These are phyloP conservation scores for Aegilops sharonensis DNA, from an alignment of 176 grass and related monocot genomes.

Conservation along the genomic window DNA sequence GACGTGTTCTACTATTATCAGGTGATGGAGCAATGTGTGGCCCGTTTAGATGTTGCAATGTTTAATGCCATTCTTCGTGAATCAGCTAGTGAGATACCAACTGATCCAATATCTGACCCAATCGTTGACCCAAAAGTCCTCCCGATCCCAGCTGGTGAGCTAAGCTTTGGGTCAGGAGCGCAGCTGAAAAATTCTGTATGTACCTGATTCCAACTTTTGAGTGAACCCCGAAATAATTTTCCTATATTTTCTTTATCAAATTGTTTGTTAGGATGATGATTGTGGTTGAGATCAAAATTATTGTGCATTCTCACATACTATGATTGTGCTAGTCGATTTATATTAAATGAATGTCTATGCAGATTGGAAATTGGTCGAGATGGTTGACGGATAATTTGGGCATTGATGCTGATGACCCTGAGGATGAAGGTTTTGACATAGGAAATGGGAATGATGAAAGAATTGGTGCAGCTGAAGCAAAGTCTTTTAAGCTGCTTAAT, in stretches of 20 bases:
- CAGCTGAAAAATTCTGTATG: constrained; percentile 95
- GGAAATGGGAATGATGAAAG: constrained; percentile 32
- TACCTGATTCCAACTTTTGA: constrained; percentile 29
- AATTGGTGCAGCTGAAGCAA: constrained; percentile 24
- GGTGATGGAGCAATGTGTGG: constrained; percentile 97
- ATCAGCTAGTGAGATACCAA: constrained; percentile 75
- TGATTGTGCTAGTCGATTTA: constrained; percentile 15
- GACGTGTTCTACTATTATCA: constrained; percentile 37
- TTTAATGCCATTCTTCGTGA: constrained; percentile 99
- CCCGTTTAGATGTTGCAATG: constrained; percentile 87
- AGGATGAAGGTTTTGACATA: constrained; percentile 10
- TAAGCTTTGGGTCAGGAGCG: constrained; percentile 93
- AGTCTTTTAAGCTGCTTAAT: constrained; percentile 71
- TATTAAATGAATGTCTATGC: constrained; percentile 36
- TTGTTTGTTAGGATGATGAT: neutral
- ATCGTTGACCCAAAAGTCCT: constrained; percentile 84
- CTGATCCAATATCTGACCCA: constrained; percentile 93
- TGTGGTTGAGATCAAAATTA: constrained; percentile 17
- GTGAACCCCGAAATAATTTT: constrained; percentile 11
- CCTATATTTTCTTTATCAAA: neutral
- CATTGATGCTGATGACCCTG: constrained; percentile 53
- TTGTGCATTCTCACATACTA: constrained; percentile 21
- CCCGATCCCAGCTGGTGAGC: constrained; percentile 86
- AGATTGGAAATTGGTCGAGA: constrained; percentile 99
- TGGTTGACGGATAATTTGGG: constrained; percentile 73